Evolutionary conservation across 768 basidiomycete species (phyloP).

Genomic region (Pisolithus microcarpus): DNA sequence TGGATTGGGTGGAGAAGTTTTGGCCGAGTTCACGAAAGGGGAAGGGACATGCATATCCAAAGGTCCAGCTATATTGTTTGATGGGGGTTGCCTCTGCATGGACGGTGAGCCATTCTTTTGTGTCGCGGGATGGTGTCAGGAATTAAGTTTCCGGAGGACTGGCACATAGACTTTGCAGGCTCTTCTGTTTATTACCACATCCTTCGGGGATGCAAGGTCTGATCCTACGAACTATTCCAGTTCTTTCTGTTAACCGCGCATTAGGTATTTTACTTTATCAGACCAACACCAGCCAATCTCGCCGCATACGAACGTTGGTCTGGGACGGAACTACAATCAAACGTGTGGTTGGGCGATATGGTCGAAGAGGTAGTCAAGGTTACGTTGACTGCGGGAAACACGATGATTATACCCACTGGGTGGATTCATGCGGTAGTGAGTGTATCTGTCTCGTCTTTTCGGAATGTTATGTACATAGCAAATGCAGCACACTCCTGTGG

Average conservation of each 20-base stretch:
- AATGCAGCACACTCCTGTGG: constrained; percentile 75
- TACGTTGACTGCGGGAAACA: constrained; percentile 68
- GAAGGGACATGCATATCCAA: constrained; percentile 73
- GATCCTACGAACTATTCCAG: constrained; percentile 5
- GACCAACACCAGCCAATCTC: constrained; percentile 79
- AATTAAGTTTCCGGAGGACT: constrained; percentile 53
- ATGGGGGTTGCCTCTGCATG: constrained; percentile 93
- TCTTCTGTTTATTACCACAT: constrained; percentile 98
- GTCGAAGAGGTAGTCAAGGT: constrained; percentile 88
- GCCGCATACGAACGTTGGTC: constrained; percentile 92
- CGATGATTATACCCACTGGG: constrained; percentile 92
- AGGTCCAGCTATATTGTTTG: constrained; percentile 92
- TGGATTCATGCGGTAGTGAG: constrained; percentile 98
- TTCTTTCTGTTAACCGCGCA: background rate
- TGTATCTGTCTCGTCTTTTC: constrained; percentile 4
- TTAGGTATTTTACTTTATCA: constrained; percentile 94
- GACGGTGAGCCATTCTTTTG: constrained; percentile 59
- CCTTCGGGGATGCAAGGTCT: constrained; percentile 74
- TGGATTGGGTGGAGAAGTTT: constrained; percentile 96
- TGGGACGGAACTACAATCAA: constrained; percentile 81
- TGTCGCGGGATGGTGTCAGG: background rate
- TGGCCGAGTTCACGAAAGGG: constrained; percentile 81
- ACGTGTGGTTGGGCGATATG: constrained; percentile 88
- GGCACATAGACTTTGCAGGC: constrained; percentile 98
- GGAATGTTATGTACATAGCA: constrained; percentile 5